Evolutionary conservation across 164 flowering plant species (phyloP), one percentile per base, ranked within the genome.

Genomic region (Cinnamomum chago): DNA sequence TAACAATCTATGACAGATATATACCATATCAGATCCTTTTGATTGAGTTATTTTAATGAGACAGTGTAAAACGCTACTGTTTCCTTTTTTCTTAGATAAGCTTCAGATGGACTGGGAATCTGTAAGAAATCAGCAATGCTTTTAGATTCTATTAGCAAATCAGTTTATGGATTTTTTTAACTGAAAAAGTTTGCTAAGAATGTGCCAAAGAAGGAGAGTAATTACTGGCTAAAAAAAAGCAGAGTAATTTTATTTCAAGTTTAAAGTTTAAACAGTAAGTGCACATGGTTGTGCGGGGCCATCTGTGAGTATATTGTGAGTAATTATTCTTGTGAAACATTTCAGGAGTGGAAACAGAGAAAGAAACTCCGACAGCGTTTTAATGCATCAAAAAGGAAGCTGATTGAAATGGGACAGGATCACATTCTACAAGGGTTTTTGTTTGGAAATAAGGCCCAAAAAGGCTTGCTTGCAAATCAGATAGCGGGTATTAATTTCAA

Each of bases 311-410:
- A 23, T 64, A 25, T 23, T 2, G n/a, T 64, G 3, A 73, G 66
- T 70, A 30, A 70, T 76, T 65, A 35, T 64, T 72, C 17, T 24
- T 14, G 65, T 35, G 70, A 72, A 76, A 75, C 47, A 50, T 74
- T 77, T 69, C 86, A 95, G 99, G 97, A 90, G 75, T 95, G 99
- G 99, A 90, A 86, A 79, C 88, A 95, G 75, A 87, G 90, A 73
- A 92, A 86, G 79, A 92, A 86, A 82, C 80, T 84, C 58, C 90
- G 88, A 69, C 85, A 84, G 75, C 90, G 86, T 62, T 83, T 95
- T 58, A 84, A 87, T 73, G 85, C 86, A 47, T 94, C 93, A 51
- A 95, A 95, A 79, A 93, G 88, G 90, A 90, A 88, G 81, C 84
- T 95, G 14, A 60, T 68, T 84, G 95, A 89, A 80, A 76, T 95